These are phyloP conservation scores for Phytopythium delawarense DNA, from an alignment of 352 stramenopile genomes.

Conservation along the genomic window DNA sequence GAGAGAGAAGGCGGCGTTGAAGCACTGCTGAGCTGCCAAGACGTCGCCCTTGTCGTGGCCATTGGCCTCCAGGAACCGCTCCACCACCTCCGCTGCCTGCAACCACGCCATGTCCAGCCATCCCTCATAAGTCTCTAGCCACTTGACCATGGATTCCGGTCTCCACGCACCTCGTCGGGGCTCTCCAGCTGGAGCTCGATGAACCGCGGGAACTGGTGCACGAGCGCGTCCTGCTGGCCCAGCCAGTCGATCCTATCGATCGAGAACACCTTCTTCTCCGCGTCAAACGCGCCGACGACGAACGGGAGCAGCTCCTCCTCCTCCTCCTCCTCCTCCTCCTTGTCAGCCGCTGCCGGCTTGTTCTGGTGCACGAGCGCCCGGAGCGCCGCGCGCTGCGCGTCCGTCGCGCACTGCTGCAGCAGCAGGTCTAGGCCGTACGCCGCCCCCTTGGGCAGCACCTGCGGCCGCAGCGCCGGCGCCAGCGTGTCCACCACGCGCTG, in stretches of 20 bases:
- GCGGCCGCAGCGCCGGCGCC: conserved; percentile 48
- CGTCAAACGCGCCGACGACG: conserved; percentile 55
- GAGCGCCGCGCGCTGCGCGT: conserved; percentile 54
- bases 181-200: conserved; percentile 68
- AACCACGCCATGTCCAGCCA: background rate
- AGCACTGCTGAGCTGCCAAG: conserved; percentile 57
- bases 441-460: conserved; percentile 61
- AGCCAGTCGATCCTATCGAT: conserved; percentile 68
- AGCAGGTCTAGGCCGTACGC: conserved; percentile 64
- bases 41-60: conserved; percentile 36
- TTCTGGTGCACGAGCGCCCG: conserved; percentile 33
- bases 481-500: conserved; percentile 50
- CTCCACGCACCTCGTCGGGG: conserved; percentile 25
- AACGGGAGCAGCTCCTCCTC: conserved; percentile 17
- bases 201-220: conserved; percentile 75
- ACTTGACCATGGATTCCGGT: no score
- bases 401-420: conserved; percentile 52
- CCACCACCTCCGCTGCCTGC: conserved; percentile 24
- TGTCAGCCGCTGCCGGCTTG: conserved; percentile 24
- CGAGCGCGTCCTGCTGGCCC: conserved; percentile 45
- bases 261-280: conserved; percentile 48
- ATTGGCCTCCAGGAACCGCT: conserved; percentile 57
- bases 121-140: background rate
- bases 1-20: conserved; percentile 72
- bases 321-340: conserved; percentile 26